Percentiles rank a stretch among this genome's conserved stretches.
phyloP scores from a whole-genome alignment of 1,284 basidiomycete genomes.

The Cutaneotrichosporon cavernicola region DNA sequence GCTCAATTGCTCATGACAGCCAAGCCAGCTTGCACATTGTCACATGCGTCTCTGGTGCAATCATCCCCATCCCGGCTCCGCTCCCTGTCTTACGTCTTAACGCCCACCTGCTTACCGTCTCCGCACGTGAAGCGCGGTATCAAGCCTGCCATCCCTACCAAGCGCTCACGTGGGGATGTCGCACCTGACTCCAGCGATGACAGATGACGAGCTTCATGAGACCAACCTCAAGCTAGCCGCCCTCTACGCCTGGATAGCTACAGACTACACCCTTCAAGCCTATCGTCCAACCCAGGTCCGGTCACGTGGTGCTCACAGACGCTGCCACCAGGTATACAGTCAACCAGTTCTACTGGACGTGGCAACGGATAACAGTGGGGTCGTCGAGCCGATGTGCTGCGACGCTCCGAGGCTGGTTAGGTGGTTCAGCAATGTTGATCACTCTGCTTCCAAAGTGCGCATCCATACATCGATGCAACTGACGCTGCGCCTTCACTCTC shows the following conservation, averaged over 20 bases:
- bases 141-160: no score
- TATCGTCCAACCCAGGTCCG: neutral
- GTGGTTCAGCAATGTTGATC: neutral
- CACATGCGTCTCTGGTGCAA: neutral
- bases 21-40: neutral
- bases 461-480: neutral
- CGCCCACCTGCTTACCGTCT: no score
- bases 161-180: no score
- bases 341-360: conserved; percentile 7
- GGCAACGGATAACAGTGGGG: conserved; percentile 1
- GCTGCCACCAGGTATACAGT: conserved; percentile 6
- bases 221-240: no score
- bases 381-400: neutral
- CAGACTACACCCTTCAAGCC: conserved; percentile 2
- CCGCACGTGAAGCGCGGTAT: no score
- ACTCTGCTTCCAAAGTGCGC: neutral
- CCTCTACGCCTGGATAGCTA: neutral
- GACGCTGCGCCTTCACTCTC: neutral
- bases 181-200: no score
- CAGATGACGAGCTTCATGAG: no score
- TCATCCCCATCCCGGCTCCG: neutral
- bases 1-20: no score
- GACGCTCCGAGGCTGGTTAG: neutral
- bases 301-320: neutral
- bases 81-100: no score